Conservation (phyloP, 2,329 filamentous ascomycete genomes). For the Colletotrichum eremochloae region DNA sequence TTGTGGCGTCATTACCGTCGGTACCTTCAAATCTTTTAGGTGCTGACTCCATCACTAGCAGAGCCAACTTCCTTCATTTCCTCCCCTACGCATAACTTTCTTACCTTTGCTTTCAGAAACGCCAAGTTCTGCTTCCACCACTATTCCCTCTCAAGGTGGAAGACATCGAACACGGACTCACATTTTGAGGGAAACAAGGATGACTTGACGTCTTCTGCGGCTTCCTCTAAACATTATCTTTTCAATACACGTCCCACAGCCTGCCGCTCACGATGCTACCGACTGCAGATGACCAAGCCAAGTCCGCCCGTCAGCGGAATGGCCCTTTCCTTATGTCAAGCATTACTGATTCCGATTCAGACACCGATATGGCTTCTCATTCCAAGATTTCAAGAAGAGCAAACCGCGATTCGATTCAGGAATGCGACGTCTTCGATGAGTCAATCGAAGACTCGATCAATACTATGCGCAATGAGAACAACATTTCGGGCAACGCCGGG, state of each 20-base stretch:
- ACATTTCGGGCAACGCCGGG: accelerated
- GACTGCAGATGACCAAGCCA: neutral
- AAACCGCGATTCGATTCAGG: neutral
- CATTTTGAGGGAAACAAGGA: neutral
- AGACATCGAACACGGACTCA: too few species aligned
- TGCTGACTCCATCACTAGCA: accelerated
- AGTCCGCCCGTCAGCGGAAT: neutral
- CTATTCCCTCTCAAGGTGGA: neutral
- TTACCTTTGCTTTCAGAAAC: neutral
- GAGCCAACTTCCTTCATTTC: neutral
- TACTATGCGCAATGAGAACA: neutral
- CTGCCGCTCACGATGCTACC: neutral
- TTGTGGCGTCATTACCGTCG: neutral
- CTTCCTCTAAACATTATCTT: neutral
- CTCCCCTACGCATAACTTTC: too few species aligned
- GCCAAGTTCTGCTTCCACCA: neutral
- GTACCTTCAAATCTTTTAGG: neutral
- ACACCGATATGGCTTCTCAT: neutral
- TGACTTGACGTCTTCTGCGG: neutral
- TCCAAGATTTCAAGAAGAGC: neutral
- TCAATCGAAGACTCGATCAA: neutral
- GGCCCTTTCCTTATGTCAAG: too few species aligned
- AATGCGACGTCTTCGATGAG: neutral
- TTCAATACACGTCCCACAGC: too few species aligned
- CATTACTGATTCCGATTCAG: neutral